phyloP scores from a whole-genome alignment of 2,329 filamentous ascomycete species.

The Knufia petricola region DNA sequence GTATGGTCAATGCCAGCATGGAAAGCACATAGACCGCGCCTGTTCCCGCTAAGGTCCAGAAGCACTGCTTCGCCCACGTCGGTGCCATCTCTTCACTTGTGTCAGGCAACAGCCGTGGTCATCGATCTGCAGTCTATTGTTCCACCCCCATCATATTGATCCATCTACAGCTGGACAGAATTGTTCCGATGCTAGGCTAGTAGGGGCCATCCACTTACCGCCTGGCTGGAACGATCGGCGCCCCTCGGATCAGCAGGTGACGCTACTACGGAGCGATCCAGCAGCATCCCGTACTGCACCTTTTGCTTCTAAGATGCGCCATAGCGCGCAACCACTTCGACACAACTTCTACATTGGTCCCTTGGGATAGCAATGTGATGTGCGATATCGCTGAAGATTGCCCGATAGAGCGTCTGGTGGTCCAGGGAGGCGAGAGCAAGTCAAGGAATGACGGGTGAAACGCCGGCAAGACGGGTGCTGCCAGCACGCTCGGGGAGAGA shows the following conservation, averaged over 20 bases:
- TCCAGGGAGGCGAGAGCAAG: background rate
- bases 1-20: conserved; percentile 56
- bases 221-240: no score
- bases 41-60: conserved; percentile 48
- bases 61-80: conserved; percentile 38
- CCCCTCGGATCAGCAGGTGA: no score
- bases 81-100: background rate
- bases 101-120: background rate
- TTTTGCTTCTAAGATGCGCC: no score
- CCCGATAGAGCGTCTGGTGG: background rate
- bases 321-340: no score
- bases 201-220: no score
- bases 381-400: background rate
- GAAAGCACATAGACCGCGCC: conserved; percentile 58
- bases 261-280: no score
- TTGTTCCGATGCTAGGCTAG: no score
- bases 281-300: no score
- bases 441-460: conserved; percentile 21
- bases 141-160: background rate
- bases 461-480: conserved; percentile 37
- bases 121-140: background rate
- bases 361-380: background rate
- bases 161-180: no score
- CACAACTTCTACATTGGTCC: no score
- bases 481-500: conserved; percentile 36